Conservation (phyloP, 2,329 filamentous ascomycete genomes). For the Helicocarpus griseus region DNA sequence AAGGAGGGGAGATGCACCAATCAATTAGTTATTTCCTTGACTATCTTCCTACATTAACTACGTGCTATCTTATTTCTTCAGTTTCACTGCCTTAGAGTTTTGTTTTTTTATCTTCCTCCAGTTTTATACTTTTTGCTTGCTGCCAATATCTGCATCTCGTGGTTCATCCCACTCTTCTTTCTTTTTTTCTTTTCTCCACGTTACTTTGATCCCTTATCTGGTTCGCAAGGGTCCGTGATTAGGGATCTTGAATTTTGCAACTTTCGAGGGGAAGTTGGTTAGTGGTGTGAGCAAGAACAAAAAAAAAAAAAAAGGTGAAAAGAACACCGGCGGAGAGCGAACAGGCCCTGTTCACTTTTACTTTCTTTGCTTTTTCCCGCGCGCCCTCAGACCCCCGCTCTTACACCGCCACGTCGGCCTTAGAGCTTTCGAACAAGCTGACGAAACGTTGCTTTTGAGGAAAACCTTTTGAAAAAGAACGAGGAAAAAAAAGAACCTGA, state of each 20-base stretch:
- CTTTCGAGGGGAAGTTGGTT: neutral
- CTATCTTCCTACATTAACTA: neutral
- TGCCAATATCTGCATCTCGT: neutral
- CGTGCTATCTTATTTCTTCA: conserved; percentile 11
- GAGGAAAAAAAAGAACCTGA: neutral
- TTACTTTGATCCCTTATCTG: neutral
- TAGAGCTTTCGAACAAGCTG: neutral
- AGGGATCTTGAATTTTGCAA: too few species aligned
- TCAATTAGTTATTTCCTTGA: too few species aligned
- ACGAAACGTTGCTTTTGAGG: neutral
- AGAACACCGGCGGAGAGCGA: neutral
- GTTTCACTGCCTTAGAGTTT: too few species aligned
- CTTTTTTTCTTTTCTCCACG: neutral
- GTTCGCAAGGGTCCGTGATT: too few species aligned
- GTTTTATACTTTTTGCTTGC: conserved; percentile 4
- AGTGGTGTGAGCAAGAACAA: too few species aligned
- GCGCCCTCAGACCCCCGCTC: neutral
- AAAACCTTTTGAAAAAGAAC: neutral
- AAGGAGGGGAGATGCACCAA: too few species aligned
- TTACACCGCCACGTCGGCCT: conserved; percentile 1
- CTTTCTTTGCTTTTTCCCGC: neutral
- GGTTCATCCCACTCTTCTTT: neutral
- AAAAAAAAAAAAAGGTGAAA: too few species aligned
- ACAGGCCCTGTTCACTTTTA: neutral
- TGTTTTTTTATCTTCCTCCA: conserved; percentile 10